These are phyloP conservation scores for Apiotrichum porosum DNA, from an alignment of 1,284 basidiomycete species.

Conservation along the genomic window DNA sequence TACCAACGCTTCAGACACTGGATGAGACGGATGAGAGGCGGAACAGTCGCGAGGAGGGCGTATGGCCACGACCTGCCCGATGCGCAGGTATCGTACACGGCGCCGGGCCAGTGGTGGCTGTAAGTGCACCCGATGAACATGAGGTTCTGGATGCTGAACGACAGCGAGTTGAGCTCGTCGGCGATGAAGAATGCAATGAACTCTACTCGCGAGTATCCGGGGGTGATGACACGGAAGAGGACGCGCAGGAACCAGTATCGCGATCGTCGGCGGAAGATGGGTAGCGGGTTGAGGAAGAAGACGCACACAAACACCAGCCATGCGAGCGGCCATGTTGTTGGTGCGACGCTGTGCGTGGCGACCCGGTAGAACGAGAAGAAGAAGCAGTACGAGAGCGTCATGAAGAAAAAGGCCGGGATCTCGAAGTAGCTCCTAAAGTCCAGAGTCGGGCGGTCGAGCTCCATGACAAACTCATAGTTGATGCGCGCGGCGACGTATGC, in stretches of 20 bases:
- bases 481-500: slow-evolving; percentile 73
- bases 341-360: slow-evolving; percentile 52
- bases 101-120: slow-evolving; percentile 34
- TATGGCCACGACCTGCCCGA: slow-evolving; percentile 58
- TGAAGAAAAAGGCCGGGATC: slow-evolving; percentile 71
- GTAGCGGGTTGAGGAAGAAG: slow-evolving; percentile 72
- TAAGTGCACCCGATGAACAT: slow-evolving; percentile 51
- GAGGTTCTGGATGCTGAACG: slow-evolving; percentile 67
- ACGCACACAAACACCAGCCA: slow-evolving; percentile 67
- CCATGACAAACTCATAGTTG: slow-evolving; percentile 91
- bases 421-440: slow-evolving; percentile 80
- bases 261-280: slow-evolving; percentile 60
- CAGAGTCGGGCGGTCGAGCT: slow-evolving; percentile 68
- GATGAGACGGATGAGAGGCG: slow-evolving; percentile 62
- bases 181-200: slow-evolving; percentile 51
- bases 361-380: slow-evolving; percentile 74
- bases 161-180: slow-evolving; percentile 71
- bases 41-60: slow-evolving; percentile 49
- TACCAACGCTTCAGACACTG: slow-evolving; percentile 82
- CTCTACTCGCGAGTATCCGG: slow-evolving; percentile 71
- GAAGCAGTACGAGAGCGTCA: slow-evolving; percentile 73
- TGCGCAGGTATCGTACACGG: slow-evolving; percentile 56
- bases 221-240: slow-evolving; percentile 59
- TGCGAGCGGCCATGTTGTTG: slow-evolving; percentile 71
- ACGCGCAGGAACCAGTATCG: slow-evolving; percentile 75